Evolutionary conservation across 768 basidiomycete genomes (phyloP), one percentile per base, ranked within the genome.

Genomic region (Tremella yokohamensis): DNA sequence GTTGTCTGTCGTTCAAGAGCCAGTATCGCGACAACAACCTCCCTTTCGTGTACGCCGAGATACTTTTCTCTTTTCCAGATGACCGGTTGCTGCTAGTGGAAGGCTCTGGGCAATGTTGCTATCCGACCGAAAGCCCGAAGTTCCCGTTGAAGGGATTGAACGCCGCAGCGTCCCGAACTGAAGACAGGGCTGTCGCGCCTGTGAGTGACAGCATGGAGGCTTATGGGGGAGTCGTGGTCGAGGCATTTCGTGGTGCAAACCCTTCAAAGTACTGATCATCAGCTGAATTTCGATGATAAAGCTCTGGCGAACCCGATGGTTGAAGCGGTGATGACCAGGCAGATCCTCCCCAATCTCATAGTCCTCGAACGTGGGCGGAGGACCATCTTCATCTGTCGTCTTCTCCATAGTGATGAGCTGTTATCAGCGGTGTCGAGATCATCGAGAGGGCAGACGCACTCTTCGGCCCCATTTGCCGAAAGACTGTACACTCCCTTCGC

Each of bases 391-490:
- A 47, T 40, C 16, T 1, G 61, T 62, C 13, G 65, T 69, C 57
- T 94, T 98, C 54, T 84, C 84, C 72, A 98, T 87, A 8, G 94
- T 98, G 54, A 98, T 88, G 16, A 99, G 81, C 91, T 94, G 66
- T 42, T 44, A 39, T n/a, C n/a, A 19, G 34, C 19, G 48, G 15
- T 15, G 15, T 45, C 50, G 15, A 44, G 57, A 47, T n/a, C 19
- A 48, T 20, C 22, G 34, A 18, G 19, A 26, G 24, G 16, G 26
- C 18, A 15, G 42, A 79, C 88, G 76, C 69, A 91, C 92, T 73
- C 94, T 78, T 65, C 94, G 81, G 1, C 90, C 92, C 94, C 94
- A 99, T 22, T 86, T 88, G 13, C 92, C 92, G 70, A 97, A 99
- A 66, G 87, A 85, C 76, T 99, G 92, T 61, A 90, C 76, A 37